Percentiles rank a stretch among this genome's conserved stretches.
phyloP scores from a whole-genome alignment of 2,329 filamentous ascomycete species.

The Parascedosporium putredinis region DNA sequence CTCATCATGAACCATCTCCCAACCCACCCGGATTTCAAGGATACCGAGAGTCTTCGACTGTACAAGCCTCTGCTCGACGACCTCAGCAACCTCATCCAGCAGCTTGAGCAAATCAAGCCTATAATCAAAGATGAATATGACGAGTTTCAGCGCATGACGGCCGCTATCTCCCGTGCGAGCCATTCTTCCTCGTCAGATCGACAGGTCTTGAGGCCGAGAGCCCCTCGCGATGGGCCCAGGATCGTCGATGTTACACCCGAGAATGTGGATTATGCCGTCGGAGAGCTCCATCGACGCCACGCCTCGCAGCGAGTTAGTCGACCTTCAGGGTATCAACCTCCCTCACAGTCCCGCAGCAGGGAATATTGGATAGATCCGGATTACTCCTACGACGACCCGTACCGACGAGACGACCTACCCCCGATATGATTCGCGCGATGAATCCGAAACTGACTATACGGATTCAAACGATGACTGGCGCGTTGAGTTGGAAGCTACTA shows the following conservation, averaged over 20 bases:
- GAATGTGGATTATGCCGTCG: conserved; percentile 65
- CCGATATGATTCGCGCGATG: not conserved
- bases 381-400: not conserved
- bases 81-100: conserved; percentile 49
- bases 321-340: conserved; percentile 36
- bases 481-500: conserved; percentile 42
- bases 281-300: conserved; percentile 60
- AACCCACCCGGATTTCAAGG: conserved; percentile 64
- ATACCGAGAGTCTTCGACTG: conserved; percentile 52
- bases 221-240: conserved; percentile 24
- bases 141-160: conserved; percentile 28
- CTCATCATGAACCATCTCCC: conserved; percentile 70
- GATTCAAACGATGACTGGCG: conserved; percentile 35
- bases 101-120: conserved; percentile 71
- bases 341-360: conserved; percentile 16
- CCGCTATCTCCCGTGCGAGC: not conserved
- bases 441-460: conserved; percentile 1
- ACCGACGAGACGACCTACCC: not conserved
- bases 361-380: conserved; percentile 10
- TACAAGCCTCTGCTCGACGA: conserved; percentile 43
- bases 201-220: conserved; percentile 18
- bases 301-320: conserved; percentile 39
- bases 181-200: not conserved
- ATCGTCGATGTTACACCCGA: conserved; percentile 56
- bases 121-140: conserved; percentile 62